phyloP scores from a whole-genome alignment of 805 yeast genomes.

The Pichia nanzhaoensis region DNA sequence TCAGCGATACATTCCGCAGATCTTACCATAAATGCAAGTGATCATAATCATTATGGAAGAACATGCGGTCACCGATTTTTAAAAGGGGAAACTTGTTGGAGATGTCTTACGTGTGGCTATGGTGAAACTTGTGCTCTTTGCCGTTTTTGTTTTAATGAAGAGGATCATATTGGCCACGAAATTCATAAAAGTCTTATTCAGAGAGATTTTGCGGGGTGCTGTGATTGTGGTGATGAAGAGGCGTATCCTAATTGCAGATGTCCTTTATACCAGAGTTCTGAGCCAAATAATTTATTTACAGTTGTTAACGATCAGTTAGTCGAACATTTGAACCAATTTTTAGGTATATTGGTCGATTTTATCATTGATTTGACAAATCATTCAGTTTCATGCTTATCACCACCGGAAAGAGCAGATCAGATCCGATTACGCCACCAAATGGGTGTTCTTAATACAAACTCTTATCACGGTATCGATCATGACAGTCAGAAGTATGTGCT shows the following conservation, averaged over 20 bases:
- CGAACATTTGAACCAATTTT: constrained; percentile 32
- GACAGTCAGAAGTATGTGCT: constrained; percentile 48
- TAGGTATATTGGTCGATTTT: constrained; percentile 49
- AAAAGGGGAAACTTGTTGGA: constrained; percentile 75
- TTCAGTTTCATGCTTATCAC: constrained; percentile 34
- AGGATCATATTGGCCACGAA: constrained; percentile 66
- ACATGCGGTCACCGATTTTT: constrained; percentile 70
- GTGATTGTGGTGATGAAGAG: constrained; percentile 87
- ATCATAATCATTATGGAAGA: constrained; percentile 47
- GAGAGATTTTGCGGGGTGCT: constrained; percentile 67
- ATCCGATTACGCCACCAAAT: constrained; percentile 22
- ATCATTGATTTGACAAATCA: constrained; percentile 54
- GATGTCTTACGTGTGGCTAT: constrained; percentile 67
- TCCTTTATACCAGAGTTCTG: constrained; percentile 26
- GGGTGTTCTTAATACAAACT: constrained; percentile 27
- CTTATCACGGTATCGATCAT: constrained; percentile 39
- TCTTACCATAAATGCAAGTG: constrained; percentile 20
- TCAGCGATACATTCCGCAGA: constrained; percentile 3
- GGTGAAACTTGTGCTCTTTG: constrained; percentile 87
- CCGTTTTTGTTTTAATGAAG: constrained; percentile 62
- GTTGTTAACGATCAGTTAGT: constrained; percentile 37
- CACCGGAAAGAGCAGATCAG: constrained; percentile 20
- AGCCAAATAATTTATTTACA: constrained; percentile 1
- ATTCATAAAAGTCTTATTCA: constrained; percentile 58
- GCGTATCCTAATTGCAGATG: constrained; percentile 65